These are phyloP conservation scores for Graphiopsis chlorocephala DNA, from an alignment of 2,329 filamentous ascomycete species.

Conservation along the genomic window DNA sequence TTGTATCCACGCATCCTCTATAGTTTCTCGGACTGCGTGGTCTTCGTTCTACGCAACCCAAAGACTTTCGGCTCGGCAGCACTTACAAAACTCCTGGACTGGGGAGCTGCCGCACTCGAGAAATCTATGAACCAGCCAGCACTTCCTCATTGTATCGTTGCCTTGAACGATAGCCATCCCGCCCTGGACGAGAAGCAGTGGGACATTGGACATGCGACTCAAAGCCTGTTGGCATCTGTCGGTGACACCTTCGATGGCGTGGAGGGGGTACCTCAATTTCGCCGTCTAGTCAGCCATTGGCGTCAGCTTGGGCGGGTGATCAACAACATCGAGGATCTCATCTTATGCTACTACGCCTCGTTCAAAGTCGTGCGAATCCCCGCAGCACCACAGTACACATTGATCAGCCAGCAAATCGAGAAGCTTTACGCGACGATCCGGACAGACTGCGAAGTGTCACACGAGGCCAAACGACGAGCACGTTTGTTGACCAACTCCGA, in stretches of 20 bases:
- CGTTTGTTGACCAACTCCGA: constrained; percentile 50
- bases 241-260: constrained; percentile 30
- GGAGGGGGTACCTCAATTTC: constrained; percentile 34
- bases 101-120: constrained; percentile 52
- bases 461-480: constrained; percentile 42
- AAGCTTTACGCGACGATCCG: constrained; percentile 47
- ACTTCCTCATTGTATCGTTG: constrained; percentile 55
- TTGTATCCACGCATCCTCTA: constrained; percentile 44
- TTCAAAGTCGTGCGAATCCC: constrained; percentile 50
- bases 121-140: constrained; percentile 55
- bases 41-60: constrained; percentile 42
- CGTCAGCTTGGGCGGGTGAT: constrained; percentile 41
- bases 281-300: constrained; percentile 35
- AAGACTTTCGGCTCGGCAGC: constrained; percentile 38
- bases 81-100: constrained; percentile 44
- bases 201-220: constrained; percentile 34
- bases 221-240: constrained; percentile 34
- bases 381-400: constrained; percentile 42
- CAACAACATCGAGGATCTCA: constrained; percentile 45
- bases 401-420: constrained; percentile 50
- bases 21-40: constrained; percentile 45
- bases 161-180: constrained; percentile 40
- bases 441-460: constrained; percentile 41
- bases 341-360: constrained; percentile 52
- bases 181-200: constrained; percentile 34